Percentiles rank a stretch among this genome's conserved stretches.
Conservation (phyloP, 768 basidiomycete species). For the Calocybe indica region DNA sequence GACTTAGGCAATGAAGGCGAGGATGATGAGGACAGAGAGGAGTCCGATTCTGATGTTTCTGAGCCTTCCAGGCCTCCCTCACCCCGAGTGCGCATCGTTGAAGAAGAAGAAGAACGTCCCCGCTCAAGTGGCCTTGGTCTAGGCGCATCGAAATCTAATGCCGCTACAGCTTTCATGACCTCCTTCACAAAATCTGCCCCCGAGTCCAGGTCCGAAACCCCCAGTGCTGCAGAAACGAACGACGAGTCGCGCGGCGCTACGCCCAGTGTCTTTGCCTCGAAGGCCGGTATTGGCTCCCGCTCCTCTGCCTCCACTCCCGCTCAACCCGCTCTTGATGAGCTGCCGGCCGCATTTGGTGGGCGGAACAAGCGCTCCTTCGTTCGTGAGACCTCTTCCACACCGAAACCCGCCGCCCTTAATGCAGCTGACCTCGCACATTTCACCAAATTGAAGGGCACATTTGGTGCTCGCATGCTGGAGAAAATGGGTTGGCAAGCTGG, state of each 20-base stretch:
- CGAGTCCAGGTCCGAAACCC: too few species aligned
- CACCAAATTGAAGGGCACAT: slow-evolving; percentile 63
- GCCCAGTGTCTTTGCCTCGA: slow-evolving; percentile 5
- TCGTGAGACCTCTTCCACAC: slow-evolving; percentile 41
- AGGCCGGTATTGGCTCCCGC: slow-evolving; percentile 22
- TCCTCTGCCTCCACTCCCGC: slow-evolving; percentile 11
- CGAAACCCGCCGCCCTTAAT: slow-evolving; percentile 49
- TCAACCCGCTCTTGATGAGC: slow-evolving; percentile 14
- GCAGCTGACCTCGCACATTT: slow-evolving; percentile 77
- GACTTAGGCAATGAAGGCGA: slow-evolving; percentile 28
- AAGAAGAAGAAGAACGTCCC: slow-evolving; percentile 32
- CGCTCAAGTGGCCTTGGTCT: slow-evolving; percentile 41
- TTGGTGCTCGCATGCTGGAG: slow-evolving; percentile 85
- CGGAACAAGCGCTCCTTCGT: slow-evolving; percentile 37
- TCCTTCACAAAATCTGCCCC: too few species aligned
- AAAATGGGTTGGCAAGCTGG: slow-evolving; percentile 96
- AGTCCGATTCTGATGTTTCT: slow-evolving; percentile 35
- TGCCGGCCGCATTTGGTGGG: slow-evolving; percentile 37
- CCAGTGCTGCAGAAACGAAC: too few species aligned
- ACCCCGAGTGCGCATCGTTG: slow-evolving; percentile 48
- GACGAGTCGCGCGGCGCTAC: background rate
- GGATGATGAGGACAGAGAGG: slow-evolving; percentile 29
- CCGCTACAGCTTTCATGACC: background rate
- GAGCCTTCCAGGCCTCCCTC: slow-evolving; percentile 50
- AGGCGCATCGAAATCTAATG: slow-evolving; percentile 8